These are phyloP conservation scores for Yamadazyma membranifaciens DNA, from an alignment of 1,139 yeast genomes.

Conservation along the genomic window DNA sequence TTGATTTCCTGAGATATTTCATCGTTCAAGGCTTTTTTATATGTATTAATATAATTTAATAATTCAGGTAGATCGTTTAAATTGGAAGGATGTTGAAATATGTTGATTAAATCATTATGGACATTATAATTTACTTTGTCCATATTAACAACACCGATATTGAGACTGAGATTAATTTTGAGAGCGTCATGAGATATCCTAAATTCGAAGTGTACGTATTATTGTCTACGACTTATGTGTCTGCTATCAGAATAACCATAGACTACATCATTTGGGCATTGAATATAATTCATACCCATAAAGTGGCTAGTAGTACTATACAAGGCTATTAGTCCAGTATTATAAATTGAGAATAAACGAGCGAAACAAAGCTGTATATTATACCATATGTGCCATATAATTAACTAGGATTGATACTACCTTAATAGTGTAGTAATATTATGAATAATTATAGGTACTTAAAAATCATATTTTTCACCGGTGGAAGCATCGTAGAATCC, in stretches of 20 bases:
- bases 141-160: not conserved
- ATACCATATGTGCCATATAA: too few relatives aligned
- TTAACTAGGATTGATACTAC: too few relatives aligned
- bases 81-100: conserved; percentile 31
- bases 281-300: too few relatives aligned
- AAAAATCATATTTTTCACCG: not conserved
- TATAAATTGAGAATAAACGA: too few relatives aligned
- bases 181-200: not conserved
- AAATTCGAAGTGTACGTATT: not conserved
- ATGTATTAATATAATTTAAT: conserved; percentile 35
- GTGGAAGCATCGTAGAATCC: not conserved
- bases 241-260: too few relatives aligned
- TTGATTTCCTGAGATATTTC: conserved; percentile 35
- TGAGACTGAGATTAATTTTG: conserved; percentile 1
- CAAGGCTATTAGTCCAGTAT: too few relatives aligned
- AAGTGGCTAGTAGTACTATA: too few relatives aligned
- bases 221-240: too few relatives aligned
- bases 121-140: not conserved
- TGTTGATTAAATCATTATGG: not conserved
- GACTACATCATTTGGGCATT: too few relatives aligned
- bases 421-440: too few relatives aligned
- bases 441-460: too few relatives aligned
- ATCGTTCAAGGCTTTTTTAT: conserved; percentile 45
- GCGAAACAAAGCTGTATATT: too few relatives aligned
- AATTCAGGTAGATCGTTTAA: conserved; percentile 48